Base-by-base conservation (phyloP, 2,329 filamentous ascomycete species). In the Pseudogymnoascus sp. region DNA sequence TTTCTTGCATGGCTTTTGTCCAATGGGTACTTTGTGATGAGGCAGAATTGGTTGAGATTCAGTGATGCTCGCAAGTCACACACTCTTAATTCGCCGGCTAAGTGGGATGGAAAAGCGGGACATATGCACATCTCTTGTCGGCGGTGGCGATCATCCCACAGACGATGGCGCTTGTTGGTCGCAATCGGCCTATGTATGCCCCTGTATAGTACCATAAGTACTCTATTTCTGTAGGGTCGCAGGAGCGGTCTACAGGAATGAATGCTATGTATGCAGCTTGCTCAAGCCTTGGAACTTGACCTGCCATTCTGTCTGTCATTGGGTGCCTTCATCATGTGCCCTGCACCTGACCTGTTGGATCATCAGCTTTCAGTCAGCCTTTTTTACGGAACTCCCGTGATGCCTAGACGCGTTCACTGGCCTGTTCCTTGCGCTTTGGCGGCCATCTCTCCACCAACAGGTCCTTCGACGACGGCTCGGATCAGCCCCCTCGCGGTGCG, bases 111-210 rank as follows among this genome's bases (percentile, higher is more conserved):
- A 39, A 40, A 37, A 39, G 33, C 37, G 33, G 33, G 57, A 59
- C 37, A 31, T 13, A 15, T 59, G 57, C 26, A 39, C 33, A 35
- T 37, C 26, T 59, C 35, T 59, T 59, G 35, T 59, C 57, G 33
- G 35, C 57, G 57, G 57, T 59, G 57, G 57, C 24, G 57, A 59
- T 59, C 33, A 37, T 59, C 33, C 33, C 57, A 39, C 57, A 59
- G 57, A 59, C 33, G 57, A 40, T 59, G 57, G 57, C 57, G 35
- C 37, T 59, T 40, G 33, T 59, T 59, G 37, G 57, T 59, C 57
- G 35, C 24, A 39, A 39, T 33, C 5, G 29, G n/a, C 29, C 26
- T 15, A 33, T 13, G 9, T 4, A 33, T 9, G 47, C 29, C 29
- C 47, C 11, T 54, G 47, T 35, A 21, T 33, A 54, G 47, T 54